Conservation (phyloP, 129 eudicot species). For the Solidago caesia region DNA sequence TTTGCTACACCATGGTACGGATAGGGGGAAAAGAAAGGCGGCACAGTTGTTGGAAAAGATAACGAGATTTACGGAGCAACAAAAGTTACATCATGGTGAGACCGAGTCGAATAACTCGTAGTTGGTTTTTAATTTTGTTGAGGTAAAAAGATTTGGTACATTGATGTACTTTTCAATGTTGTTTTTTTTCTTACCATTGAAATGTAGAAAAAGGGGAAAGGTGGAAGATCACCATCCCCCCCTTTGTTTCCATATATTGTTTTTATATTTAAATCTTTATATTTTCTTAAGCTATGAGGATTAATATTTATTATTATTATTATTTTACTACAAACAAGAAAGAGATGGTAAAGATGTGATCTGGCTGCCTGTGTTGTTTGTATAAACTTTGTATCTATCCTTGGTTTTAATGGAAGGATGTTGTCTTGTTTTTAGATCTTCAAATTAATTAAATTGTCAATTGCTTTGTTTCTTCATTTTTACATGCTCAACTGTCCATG, state of each 20-base stretch:
- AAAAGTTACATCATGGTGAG: background rate
- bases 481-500: too few relatives aligned
- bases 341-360: conserved; percentile 2
- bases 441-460: background rate
- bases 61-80: conserved; percentile 47
- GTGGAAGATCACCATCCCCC: conserved; percentile 53
- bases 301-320: background rate
- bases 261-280: background rate
- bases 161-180: background rate
- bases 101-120: background rate
- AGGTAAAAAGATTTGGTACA: background rate
- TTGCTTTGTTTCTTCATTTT: too few relatives aligned
- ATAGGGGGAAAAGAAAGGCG: conserved; percentile 88
- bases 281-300: conserved; percentile 14
- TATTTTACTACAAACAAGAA: conserved; percentile 13
- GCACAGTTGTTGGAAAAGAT: conserved; percentile 71
- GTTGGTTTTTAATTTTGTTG: background rate
- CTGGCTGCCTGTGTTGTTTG: background rate
- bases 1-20: conserved; percentile 70
- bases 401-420: conserved; percentile 52
- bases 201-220: conserved; percentile 26
- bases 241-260: background rate
- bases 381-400: conserved; percentile 27
- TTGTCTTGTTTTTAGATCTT: background rate
- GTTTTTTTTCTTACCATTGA: conserved; percentile 19